phyloP scores from a whole-genome alignment of 2,329 filamentous ascomycete species.

The Colletotrichum tropicicola region DNA sequence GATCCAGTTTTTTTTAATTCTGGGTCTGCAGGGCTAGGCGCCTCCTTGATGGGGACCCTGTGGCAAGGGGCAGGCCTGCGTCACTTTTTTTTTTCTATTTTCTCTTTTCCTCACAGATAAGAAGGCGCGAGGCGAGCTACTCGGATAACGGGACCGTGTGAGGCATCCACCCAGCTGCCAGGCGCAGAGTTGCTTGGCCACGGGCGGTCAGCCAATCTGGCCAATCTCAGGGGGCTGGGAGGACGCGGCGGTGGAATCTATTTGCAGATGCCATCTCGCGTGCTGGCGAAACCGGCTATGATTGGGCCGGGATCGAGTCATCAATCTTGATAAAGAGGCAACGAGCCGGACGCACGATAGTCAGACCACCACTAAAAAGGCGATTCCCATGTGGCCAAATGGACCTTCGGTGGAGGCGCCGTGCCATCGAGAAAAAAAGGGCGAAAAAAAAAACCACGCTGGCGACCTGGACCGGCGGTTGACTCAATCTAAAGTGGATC shows the following conservation, averaged over 20 bases:
- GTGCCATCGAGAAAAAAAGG: not conserved
- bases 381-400: not conserved
- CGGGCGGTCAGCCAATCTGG: not conserved
- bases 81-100: too few species aligned
- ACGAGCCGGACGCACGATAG: not conserved
- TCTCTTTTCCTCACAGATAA: not conserved
- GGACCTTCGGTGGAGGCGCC: not conserved
- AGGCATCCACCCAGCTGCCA: not conserved
- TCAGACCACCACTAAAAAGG: not conserved
- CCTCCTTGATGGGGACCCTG: not conserved
- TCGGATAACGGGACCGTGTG: not conserved
- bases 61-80: not conserved
- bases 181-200: not conserved
- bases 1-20: not conserved
- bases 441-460: not conserved
- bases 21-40: not conserved
- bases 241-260: not conserved
- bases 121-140: too few species aligned
- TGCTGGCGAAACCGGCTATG: not conserved
- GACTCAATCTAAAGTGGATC: conserved; percentile 9
- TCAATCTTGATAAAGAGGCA: not conserved
- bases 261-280: not conserved
- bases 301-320: conserved; percentile 11
- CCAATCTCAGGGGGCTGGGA: not conserved
- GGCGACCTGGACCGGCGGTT: not conserved